Evolutionary conservation across 352 stramenopile species (phyloP), one percentile per base, ranked within the genome.

Genomic region (Globisporangium acanthophoron): DNA sequence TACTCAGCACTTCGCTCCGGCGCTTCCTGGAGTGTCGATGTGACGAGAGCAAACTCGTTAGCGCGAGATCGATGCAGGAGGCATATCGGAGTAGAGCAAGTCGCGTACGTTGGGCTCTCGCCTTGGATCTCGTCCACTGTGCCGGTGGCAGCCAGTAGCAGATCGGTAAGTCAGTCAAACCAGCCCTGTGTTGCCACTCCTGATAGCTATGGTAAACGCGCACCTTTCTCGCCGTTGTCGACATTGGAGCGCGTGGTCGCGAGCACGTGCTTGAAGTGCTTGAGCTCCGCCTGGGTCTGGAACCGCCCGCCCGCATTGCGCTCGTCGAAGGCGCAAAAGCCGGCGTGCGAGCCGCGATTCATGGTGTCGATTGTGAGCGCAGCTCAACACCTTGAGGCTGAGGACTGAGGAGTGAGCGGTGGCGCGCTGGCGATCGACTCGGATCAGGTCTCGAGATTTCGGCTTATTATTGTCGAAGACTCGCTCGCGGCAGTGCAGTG

Each of bases 251-350:
- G 56, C 11, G 78, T 88, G 11, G 76, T 66, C 5, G 67, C 47
- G 20, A 91, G 70, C 52, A 91, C 80, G 21, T 89, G 75, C 59
- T 90, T 80, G 69, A 92, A 92, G 39, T 71, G 83, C 37, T 80
- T 76, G 48, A 92, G 80, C 59, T 92, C 80, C 11, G 78, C 80
- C 39, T 84, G 73, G 16, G 81, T 88, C 69, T 92, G 80, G 51
- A 73, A 87, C n/a, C 79, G 71, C 11, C 83, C 80, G 3, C 83
- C 80, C 21, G 74, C 74, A 52, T 91, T 92, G 27, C 83, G 79
- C 64, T 92, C 83, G 51, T 92, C 83, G 40, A 92, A 92, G 20
- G 68, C 56, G 62, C 76, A 89, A 54, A 90, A 92, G 6, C 81
- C 81, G 15, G 71, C 74, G 41, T 88, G 80, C 12, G 77, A 80